These are phyloP conservation scores for Lablab purpureus DNA, from an alignment of 306 rosid species.

Conservation along the genomic window DNA sequence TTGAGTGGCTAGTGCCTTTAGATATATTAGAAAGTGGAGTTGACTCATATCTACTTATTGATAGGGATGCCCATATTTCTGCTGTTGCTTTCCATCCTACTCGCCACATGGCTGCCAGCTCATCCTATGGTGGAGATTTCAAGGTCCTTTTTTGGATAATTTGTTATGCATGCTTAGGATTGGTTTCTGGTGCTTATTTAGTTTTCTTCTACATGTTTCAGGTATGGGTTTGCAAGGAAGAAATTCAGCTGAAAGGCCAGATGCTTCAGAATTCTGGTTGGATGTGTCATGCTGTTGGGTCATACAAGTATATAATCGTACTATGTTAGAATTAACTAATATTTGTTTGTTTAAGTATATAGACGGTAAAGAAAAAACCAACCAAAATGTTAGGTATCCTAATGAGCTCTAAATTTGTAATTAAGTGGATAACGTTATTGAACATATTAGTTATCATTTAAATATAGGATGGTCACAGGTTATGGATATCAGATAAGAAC, in stretches of 20 bases:
- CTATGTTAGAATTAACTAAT: conserved; percentile 20
- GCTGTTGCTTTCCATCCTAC: conserved; percentile 81
- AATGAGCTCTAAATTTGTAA: background rate
- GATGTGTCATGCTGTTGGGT: conserved; percentile 95
- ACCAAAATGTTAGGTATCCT: background rate
- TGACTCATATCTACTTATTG: conserved; percentile 37
- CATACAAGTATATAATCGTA: conserved; percentile 80
- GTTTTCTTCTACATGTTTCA: conserved; percentile 51
- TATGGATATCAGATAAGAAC: conserved; percentile 3
- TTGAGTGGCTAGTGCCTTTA: conserved; percentile 16
- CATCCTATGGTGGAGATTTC: conserved; percentile 95
- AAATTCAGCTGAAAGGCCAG: conserved; percentile 57
- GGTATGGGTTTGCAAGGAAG: conserved; percentile 84
- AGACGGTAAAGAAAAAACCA: conserved; percentile 26
- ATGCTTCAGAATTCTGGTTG: conserved; percentile 67
- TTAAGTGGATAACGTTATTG: conserved; percentile 3
- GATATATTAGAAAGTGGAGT: conserved; percentile 27
- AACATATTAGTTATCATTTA: background rate
- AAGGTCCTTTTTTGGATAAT: conserved; percentile 62
- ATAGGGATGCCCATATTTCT: conserved; percentile 87
- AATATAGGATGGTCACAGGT: background rate
- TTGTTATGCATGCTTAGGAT: conserved; percentile 17
- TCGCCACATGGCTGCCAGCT: conserved; percentile 75
- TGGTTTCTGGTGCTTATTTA: conserved; percentile 29
- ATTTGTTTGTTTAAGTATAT: conserved; percentile 27